Percentiles rank a stretch among this genome's conserved stretches.
Conservation (phyloP, 352 stramenopile species). For the Phytophthora europaea region DNA sequence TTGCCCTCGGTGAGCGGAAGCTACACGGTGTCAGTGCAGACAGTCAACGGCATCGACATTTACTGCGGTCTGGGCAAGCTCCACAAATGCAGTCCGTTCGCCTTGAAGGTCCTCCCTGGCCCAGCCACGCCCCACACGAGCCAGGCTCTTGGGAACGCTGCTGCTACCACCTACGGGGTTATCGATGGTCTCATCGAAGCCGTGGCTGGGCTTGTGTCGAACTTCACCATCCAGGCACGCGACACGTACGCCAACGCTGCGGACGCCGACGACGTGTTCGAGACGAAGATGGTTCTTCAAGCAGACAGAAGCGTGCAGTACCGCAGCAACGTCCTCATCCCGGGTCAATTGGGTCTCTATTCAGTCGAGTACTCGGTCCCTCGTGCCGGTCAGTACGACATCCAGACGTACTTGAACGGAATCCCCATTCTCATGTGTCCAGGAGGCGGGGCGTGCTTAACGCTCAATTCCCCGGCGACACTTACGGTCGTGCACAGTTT, state of each 20-base stretch:
- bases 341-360: constrained; percentile 86
- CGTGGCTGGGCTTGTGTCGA: constrained; percentile 91
- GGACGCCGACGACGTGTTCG: constrained; percentile 58
- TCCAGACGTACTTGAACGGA: constrained; percentile 80
- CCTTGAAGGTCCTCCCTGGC: constrained; percentile 88
- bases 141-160: constrained; percentile 83
- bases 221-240: constrained; percentile 96
- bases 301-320: constrained; percentile 76
- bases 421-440: constrained; percentile 94
- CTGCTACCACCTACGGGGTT: constrained; percentile 58
- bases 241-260: constrained; percentile 94
- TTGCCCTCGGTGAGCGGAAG: constrained; percentile 80
- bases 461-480: constrained; percentile 59
- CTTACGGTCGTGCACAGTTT: constrained; percentile 92
- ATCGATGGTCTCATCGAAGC: constrained; percentile 93
- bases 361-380: constrained; percentile 95
- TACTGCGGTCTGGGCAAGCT: constrained; percentile 94
- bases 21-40: constrained; percentile 94
- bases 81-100: constrained; percentile 96
- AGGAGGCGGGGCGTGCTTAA: constrained; percentile 51
- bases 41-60: constrained; percentile 93
- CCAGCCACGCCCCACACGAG: constrained; percentile 90
- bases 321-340: constrained; percentile 74
- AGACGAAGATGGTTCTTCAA: constrained; percentile 86
- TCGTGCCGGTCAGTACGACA: constrained; percentile 87